Evolutionary conservation across 768 basidiomycete genomes (phyloP).

Genomic region (Tylopilus balloui): DNA sequence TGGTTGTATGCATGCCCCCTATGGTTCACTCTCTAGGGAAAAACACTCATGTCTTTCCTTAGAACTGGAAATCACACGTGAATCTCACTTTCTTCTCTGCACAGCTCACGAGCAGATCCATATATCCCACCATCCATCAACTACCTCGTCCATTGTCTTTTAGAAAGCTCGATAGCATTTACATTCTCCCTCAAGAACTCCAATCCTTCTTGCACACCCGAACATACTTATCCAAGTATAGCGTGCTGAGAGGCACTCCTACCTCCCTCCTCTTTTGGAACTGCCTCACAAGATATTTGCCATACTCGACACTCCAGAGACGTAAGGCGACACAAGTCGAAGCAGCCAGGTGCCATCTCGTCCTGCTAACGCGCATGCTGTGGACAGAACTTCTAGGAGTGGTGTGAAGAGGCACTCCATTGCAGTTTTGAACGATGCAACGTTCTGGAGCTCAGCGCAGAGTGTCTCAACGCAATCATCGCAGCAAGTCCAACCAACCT

Average conservation of each 20-base stretch:
- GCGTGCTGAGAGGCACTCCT: background rate
- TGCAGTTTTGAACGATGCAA: slow-evolving; percentile 20
- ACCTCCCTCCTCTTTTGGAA: background rate
- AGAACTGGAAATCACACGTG: no score
- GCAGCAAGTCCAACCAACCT: background rate
- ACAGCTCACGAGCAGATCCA: no score
- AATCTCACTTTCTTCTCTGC: no score
- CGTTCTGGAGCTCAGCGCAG: background rate
- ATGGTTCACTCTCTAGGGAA: no score
- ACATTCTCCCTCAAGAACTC: background rate
- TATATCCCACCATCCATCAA: no score
- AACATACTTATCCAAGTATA: background rate
- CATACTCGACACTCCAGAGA: slow-evolving; percentile 33
- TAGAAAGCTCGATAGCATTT: background rate
- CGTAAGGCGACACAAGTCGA: slow-evolving; percentile 45
- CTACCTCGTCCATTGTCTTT: background rate
- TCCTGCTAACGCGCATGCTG: background rate
- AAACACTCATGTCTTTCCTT: no score
- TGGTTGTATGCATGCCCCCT: no score
- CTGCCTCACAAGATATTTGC: background rate
- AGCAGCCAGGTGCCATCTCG: slow-evolving; percentile 39
- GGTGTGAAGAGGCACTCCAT: slow-evolving; percentile 29
- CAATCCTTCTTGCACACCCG: background rate
- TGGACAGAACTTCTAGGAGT: slow-evolving; percentile 25
- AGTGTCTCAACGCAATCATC: background rate